Conservation (phyloP, 164 flowering plant species). For the Magnolia sinica region DNA sequence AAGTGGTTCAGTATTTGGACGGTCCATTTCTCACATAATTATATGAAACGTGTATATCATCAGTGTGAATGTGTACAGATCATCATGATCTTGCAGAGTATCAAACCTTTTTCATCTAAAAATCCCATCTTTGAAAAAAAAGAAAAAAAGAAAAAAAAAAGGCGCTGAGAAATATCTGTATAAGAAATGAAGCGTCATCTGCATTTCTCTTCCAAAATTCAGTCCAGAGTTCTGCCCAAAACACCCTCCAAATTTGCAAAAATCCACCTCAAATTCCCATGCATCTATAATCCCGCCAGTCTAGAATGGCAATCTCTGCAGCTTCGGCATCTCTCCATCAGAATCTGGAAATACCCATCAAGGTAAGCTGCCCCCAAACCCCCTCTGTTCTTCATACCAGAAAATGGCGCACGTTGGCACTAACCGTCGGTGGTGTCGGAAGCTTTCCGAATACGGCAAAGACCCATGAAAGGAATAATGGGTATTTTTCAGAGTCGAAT, state of each 20-base stretch:
- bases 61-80: too few relatives aligned
- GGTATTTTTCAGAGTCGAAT: constrained; percentile 1
- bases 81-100: too few relatives aligned
- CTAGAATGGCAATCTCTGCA: constrained; percentile 11
- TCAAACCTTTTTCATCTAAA: too few relatives aligned
- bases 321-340: constrained; percentile 1
- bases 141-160: too few relatives aligned
- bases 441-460: constrained; percentile 1
- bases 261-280: not conserved
- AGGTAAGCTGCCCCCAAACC: constrained; percentile 2
- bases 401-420: constrained; percentile 10
- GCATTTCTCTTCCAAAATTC: not conserved
- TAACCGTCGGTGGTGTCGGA: not conserved
- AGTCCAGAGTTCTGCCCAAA: not conserved
- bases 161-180: too few relatives aligned
- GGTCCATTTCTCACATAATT: too few relatives aligned
- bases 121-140: too few relatives aligned
- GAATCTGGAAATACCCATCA: constrained; percentile 8
- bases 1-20: too few relatives aligned
- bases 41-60: too few relatives aligned
- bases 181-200: not conserved
- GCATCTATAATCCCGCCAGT: not conserved
- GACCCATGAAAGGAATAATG: not conserved
- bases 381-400: not conserved
- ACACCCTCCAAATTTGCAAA: not conserved